A percentile compares a stretch with the other conserved stretches of the same genome.
Conservation (phyloP, 139 green algal genomes). For the Klebsormidium nitens region DNA sequence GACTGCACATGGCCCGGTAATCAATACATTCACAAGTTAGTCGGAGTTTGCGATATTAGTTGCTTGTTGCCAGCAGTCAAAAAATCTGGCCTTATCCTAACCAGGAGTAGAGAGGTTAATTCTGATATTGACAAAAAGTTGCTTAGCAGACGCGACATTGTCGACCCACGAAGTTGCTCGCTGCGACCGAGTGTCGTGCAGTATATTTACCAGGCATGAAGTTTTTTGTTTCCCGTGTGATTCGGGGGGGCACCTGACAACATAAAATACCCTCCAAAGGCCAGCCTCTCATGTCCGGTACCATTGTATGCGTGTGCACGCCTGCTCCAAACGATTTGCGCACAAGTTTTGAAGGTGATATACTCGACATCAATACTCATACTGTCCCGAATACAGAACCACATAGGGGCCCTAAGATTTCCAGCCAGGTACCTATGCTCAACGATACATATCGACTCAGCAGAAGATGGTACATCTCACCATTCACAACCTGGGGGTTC, state of each 20-base stretch:
- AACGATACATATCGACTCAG: too few species aligned
- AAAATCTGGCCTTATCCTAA: background rate
- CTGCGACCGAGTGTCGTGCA: too few species aligned
- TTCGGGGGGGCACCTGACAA: too few species aligned
- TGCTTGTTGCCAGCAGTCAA: background rate
- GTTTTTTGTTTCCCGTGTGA: too few species aligned
- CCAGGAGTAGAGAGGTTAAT: background rate
- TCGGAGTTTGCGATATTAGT: background rate
- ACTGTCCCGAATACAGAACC: background rate
- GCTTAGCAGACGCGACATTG: too few species aligned
- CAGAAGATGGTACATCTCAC: too few species aligned
- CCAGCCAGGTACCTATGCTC: too few species aligned
- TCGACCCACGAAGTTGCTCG: too few species aligned
- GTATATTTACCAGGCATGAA: too few species aligned
- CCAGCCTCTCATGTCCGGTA: too few species aligned
- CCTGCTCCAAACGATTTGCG: background rate
- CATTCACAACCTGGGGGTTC: conserved; percentile 1
- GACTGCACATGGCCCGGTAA: too few species aligned
- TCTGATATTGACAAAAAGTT: background rate
- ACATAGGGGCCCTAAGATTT: background rate
- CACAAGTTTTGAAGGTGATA: background rate
- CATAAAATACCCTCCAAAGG: too few species aligned
- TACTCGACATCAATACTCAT: background rate
- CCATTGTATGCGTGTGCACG: background rate
- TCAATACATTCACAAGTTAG: background rate